Evolutionary conservation across 257 asterid species (phyloP), one percentile per base, ranked within the genome.

Genomic region (Solanum virginianum): DNA sequence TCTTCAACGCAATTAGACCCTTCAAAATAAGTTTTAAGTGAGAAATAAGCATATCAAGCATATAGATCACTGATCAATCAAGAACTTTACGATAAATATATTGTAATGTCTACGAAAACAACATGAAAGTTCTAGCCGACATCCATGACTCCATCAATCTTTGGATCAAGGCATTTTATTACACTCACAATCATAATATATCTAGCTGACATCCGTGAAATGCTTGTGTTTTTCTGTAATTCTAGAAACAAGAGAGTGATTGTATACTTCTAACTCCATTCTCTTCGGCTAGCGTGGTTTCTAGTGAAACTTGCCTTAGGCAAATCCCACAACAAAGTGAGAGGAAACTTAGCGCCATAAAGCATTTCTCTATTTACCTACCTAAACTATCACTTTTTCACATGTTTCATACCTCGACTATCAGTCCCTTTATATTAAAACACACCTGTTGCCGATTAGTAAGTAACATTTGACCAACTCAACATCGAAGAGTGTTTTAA

Each of bases 1-100:
- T 96, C 92, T 94, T 95, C 97, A 96, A 91, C 85, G 92, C 91
- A 83, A 92, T 88, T 85, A 96, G 90, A 86, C 98, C 94, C 98
- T 96, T 91, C 87, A 90, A 49, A 70, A 45, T 62, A 81, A 88
- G 65, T 29, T 54, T 24, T 49, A 26, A 77, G 63, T 8, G 82
- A 51, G 45, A 49, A 77, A 53, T 79, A 79, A 49, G 18, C 70
- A 29, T 29, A 66, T 32, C 77, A 68, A 13, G 4, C 49, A 68
- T 36, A 7, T 1, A 3, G 45, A 53, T 53, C 45, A 51, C 15
- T 77, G 15, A 26, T 3, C 2, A 77, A 77, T 51, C 63, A 49
- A 51, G 9, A 24, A 77, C 82, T 2, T 77, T 26, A 4, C 3
- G 12, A 24, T 77, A 77, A 51, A 22, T 22, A 74, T 47, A 41